Evolutionary conservation across 2,329 filamentous ascomycete species (phyloP).

Genomic region (Cladosporium oxysporum): DNA sequence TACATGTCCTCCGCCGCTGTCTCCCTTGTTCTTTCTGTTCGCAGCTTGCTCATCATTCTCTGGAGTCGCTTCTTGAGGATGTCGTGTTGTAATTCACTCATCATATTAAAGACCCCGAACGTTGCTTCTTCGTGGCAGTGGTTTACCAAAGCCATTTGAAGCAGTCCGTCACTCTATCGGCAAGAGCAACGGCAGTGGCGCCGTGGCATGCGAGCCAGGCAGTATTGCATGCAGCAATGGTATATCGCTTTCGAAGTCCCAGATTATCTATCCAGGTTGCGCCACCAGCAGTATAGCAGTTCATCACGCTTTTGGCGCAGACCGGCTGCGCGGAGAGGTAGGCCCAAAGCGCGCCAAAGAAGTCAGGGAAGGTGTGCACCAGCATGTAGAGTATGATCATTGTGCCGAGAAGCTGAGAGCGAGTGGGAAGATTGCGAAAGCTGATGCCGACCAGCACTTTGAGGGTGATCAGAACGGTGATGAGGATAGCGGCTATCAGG

Average conservation of each 20-base stretch:
- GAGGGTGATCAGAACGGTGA: background rate
- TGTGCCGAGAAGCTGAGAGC: background rate
- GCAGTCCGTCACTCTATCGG: background rate
- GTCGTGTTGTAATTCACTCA: background rate
- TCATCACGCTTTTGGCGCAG: constrained; percentile 47
- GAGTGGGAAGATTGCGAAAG: background rate
- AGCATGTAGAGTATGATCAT: background rate
- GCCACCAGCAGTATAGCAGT: constrained; percentile 50
- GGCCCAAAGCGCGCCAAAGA: constrained; percentile 19
- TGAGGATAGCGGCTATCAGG: background rate
- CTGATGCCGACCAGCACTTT: background rate
- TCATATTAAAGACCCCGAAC: background rate
- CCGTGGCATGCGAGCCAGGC: constrained; percentile 25
- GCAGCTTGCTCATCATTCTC: background rate
- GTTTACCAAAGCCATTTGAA: background rate
- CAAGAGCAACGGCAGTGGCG: background rate
- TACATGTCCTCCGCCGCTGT: background rate
- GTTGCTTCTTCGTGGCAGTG: background rate
- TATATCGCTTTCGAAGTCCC: constrained; percentile 42
- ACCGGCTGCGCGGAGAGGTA: constrained; percentile 53
- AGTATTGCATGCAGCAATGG: constrained; percentile 48
- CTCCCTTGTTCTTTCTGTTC: background rate
- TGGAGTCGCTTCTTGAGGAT: background rate
- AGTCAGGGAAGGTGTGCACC: background rate
- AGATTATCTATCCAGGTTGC: constrained; percentile 44